Evolutionary conservation across 371 early-diverging fungal species (phyloP).

Genomic region (Apophysomyces sp.): DNA sequence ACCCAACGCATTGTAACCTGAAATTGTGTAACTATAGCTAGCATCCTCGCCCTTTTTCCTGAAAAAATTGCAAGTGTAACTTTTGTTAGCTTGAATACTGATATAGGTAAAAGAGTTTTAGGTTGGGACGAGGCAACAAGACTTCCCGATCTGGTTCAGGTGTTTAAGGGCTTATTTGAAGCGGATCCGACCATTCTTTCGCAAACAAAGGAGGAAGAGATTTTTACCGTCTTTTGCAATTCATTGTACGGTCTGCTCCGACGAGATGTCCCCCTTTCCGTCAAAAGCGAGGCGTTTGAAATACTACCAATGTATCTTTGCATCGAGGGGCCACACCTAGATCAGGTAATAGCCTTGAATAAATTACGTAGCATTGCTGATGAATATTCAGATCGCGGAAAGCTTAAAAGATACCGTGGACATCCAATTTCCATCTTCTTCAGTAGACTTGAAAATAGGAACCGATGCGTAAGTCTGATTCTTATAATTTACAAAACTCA

Average conservation of each 20-base stretch:
- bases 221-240: conserved; percentile 21
- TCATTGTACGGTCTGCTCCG: conserved; percentile 15
- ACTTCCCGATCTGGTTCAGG: conserved; percentile 23
- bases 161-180: conserved; percentile 43
- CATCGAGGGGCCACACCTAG: conserved; percentile 17
- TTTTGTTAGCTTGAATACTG: neutral
- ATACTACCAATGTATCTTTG: conserved; percentile 34
- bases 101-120: conserved; percentile 18
- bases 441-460: conserved; percentile 42
- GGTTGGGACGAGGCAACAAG: conserved; percentile 27
- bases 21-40: no score
- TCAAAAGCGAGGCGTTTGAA: conserved; percentile 30
- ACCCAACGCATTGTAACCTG: no score
- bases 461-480: conserved; percentile 8
- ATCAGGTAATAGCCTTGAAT: conserved; percentile 1
- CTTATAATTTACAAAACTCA: neutral
- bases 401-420: conserved; percentile 28
- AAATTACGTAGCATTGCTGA: neutral
- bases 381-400: conserved; percentile 25
- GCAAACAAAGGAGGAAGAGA: conserved; percentile 28
- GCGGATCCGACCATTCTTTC: conserved; percentile 46
- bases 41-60: conserved; percentile 27
- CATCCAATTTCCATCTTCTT: conserved; percentile 52
- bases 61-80: conserved; percentile 43
- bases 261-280: conserved; percentile 11